These are phyloP conservation scores for Annulohypoxylon bovei DNA, from an alignment of 495 filamentous ascomycete species.

Conservation along the genomic window DNA sequence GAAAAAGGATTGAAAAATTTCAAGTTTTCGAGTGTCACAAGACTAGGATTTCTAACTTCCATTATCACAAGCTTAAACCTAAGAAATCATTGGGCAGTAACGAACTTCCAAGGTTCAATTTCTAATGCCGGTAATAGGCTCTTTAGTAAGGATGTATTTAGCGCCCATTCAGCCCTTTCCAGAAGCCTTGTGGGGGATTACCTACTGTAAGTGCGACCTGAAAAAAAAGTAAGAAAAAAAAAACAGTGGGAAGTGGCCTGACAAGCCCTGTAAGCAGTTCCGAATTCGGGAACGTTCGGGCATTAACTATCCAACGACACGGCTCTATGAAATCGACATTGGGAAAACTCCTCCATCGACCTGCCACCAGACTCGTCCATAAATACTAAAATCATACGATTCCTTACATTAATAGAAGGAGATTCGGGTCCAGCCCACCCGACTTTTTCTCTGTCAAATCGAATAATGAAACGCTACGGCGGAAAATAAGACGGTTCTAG, in stretches of 20 bases:
- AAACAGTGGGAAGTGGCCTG: slow-evolving; percentile 44
- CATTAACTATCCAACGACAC: slow-evolving; percentile 31
- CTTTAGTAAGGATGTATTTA: slow-evolving; percentile 28
- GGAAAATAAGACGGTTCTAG: slow-evolving; percentile 25
- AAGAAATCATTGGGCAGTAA: slow-evolving; percentile 10
- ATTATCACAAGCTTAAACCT: neutral
- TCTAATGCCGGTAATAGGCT: slow-evolving; percentile 27
- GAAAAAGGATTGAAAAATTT: neutral
- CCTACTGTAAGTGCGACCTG: neutral
- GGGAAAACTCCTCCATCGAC: slow-evolving; percentile 24
- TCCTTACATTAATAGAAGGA: slow-evolving; percentile 28
- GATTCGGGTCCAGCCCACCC: slow-evolving; percentile 32
- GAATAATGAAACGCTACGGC: slow-evolving; percentile 23
- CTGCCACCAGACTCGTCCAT: slow-evolving; percentile 33
- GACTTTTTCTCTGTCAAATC: slow-evolving; percentile 32
- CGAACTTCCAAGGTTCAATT: slow-evolving; percentile 9
- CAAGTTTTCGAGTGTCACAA: neutral
- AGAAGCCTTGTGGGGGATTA: slow-evolving; percentile 27
- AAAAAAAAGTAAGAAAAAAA: neutral
- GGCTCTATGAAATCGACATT: slow-evolving; percentile 24
- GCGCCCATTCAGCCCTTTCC: slow-evolving; percentile 31
- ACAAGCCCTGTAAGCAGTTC: slow-evolving; percentile 39
- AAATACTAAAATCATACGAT: slow-evolving; percentile 41
- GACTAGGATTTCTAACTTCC: neutral
- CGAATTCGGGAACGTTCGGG: slow-evolving; percentile 41